A percentile compares a stretch with the other conserved stretches of the same genome.
These are phyloP conservation scores for Hamiltosporidium tvaerminnensis DNA, from an alignment of 371 early-diverging fungal species.

Conservation along the genomic window DNA sequence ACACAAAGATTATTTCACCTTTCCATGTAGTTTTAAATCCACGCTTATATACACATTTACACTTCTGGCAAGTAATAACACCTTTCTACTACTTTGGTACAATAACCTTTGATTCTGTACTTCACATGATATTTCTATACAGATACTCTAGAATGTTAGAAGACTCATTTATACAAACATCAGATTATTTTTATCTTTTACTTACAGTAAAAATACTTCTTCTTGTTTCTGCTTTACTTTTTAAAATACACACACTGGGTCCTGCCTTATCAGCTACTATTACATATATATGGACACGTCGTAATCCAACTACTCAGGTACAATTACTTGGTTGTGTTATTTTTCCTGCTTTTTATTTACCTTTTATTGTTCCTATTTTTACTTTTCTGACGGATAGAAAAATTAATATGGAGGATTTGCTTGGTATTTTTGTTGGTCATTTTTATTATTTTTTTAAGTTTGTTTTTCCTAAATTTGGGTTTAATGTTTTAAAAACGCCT, in stretches of 20 bases:
- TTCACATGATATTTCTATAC: constrained; percentile 51
- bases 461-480: constrained; percentile 40
- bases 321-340: constrained; percentile 49
- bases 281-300: constrained; percentile 54
- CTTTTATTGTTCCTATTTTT: constrained; percentile 50
- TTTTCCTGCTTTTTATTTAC: constrained; percentile 52
- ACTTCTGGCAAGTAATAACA: constrained; percentile 39
- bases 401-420: constrained; percentile 41
- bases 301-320: constrained; percentile 47
- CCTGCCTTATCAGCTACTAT: constrained; percentile 45
- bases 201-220: constrained; percentile 24
- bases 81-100: constrained; percentile 51
- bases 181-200: constrained; percentile 51
- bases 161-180: constrained; percentile 31
- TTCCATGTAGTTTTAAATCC: too few relatives aligned
- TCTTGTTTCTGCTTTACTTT: constrained; percentile 19
- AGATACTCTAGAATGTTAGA: constrained; percentile 53
- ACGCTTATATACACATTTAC: too few relatives aligned
- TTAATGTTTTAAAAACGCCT: constrained; percentile 48
- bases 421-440: constrained; percentile 53
- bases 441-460: constrained; percentile 47
- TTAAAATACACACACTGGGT: constrained; percentile 33
- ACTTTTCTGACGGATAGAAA: constrained; percentile 33
- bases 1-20: too few relatives aligned
- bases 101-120: constrained; percentile 35